Percentiles rank a stretch among this genome's conserved stretches.
Conservation (phyloP, 768 basidiomycete genomes). For the Termitomyces bulborhizus region DNA sequence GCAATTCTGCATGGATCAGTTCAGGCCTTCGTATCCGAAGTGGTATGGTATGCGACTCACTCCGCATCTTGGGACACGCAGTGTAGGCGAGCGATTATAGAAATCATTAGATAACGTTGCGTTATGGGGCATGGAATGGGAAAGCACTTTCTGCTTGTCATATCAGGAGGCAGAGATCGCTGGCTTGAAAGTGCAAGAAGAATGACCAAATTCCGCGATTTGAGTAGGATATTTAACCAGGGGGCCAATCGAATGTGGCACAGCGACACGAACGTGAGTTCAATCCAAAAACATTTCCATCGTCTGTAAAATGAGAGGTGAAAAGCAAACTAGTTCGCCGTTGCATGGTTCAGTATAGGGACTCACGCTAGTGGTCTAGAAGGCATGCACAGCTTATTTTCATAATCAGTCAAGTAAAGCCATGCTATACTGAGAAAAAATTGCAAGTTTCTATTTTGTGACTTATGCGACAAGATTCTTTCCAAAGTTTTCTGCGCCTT, state of each 20-base stretch:
- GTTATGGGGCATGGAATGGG: not conserved
- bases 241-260: not conserved
- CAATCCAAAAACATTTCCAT: not conserved
- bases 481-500: conserved; percentile 30
- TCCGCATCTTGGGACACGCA: not conserved
- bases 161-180: not conserved
- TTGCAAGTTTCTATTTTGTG: not conserved
- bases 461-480: not conserved
- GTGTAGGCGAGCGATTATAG: not conserved
- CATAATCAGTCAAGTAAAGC: not conserved
- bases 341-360: not conserved
- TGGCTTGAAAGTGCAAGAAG: not conserved
- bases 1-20: not conserved
- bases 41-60: not conserved
- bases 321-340: not conserved
- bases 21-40: not conserved
- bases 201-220: not conserved
- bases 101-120: not conserved
- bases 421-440: not conserved
- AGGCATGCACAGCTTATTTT: too few species aligned
- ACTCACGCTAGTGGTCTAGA: not conserved
- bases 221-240: not conserved
- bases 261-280: not conserved
- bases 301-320: not conserved
- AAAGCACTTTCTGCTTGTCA: not conserved